Percentiles rank a stretch among this genome's conserved stretches.
phyloP scores from a whole-genome alignment of 2,329 filamentous ascomycete species.

The Aschersonia sp. region DNA sequence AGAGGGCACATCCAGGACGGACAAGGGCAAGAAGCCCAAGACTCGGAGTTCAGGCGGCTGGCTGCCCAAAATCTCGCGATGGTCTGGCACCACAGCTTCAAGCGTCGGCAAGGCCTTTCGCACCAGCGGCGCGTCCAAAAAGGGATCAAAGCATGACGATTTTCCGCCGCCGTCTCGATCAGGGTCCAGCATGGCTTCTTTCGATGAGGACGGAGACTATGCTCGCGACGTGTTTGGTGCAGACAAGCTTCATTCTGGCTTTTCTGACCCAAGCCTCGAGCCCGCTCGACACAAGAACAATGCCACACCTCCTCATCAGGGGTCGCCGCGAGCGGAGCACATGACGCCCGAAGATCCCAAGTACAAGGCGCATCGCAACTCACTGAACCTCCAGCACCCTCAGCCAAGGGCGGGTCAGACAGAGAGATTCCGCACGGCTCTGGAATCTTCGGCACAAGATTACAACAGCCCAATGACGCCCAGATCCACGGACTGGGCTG shows the following conservation, averaged over 20 bases:
- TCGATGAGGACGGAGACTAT: slow-evolving; percentile 40
- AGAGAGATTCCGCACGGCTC: slow-evolving; percentile 55
- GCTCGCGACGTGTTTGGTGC: slow-evolving; percentile 39
- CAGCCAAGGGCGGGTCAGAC: slow-evolving; percentile 63
- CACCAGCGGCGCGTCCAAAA: slow-evolving; percentile 42
- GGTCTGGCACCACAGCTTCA: slow-evolving; percentile 92
- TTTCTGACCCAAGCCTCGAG: slow-evolving; percentile 35
- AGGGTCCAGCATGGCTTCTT: slow-evolving; percentile 56
- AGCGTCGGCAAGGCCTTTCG: slow-evolving; percentile 69
- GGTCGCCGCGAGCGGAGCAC: slow-evolving; percentile 33
- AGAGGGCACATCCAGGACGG: slow-evolving; percentile 62
- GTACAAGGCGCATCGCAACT: slow-evolving; percentile 71
- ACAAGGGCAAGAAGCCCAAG: slow-evolving; percentile 78
- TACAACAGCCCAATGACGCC: slow-evolving; percentile 48
- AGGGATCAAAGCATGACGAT: slow-evolving; percentile 45
- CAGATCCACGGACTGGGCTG: slow-evolving; percentile 45
- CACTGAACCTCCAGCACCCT: slow-evolving; percentile 64
- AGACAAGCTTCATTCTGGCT: slow-evolving; percentile 45
- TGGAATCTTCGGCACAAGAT: slow-evolving; percentile 59
- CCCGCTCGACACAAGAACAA: slow-evolving; percentile 3
- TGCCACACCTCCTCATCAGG: slow-evolving; percentile 8
- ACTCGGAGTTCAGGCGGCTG: slow-evolving; percentile 58
- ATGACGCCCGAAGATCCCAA: slow-evolving; percentile 54
- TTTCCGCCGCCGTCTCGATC: slow-evolving; percentile 53
- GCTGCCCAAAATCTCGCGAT: slow-evolving; percentile 88